These are phyloP conservation scores for Phaeotremella skinneri DNA, from an alignment of 768 basidiomycete genomes.

Conservation along the genomic window DNA sequence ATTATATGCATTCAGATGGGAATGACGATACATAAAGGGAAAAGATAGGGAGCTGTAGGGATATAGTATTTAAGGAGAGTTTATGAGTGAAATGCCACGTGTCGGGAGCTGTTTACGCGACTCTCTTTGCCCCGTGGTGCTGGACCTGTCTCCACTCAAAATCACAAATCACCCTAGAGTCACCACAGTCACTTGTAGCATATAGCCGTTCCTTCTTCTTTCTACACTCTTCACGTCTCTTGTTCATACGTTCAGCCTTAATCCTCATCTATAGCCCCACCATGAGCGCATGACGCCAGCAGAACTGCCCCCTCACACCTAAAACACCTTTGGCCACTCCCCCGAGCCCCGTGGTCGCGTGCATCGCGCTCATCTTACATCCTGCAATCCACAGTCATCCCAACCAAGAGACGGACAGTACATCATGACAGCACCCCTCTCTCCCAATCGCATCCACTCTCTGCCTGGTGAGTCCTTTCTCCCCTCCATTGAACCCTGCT, in stretches of 20 bases:
- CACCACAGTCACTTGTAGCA: not conserved
- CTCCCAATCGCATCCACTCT: constrained; percentile 40
- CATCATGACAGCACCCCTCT: constrained; percentile 16
- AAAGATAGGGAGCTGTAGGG: no score
- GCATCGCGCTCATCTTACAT: not conserved
- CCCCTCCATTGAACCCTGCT: not conserved
- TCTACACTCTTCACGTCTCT: not conserved
- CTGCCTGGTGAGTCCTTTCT: constrained; percentile 34
- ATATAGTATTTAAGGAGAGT: no score
- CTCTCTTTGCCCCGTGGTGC: not conserved
- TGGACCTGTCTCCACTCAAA: no score
- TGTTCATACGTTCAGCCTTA: no score
- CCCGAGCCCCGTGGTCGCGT: not conserved
- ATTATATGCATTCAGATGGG: no score
- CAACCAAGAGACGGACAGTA: not conserved
- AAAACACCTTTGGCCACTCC: no score
- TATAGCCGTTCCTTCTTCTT: not conserved
- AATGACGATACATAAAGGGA: no score
- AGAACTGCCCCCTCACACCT: no score
- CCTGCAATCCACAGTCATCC: not conserved
- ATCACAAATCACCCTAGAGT: no score
- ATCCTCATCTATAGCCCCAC: no score
- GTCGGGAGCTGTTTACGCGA: not conserved
- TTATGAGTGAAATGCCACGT: not conserved
- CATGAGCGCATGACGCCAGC: no score